Conservation (phyloP, 2,329 filamentous ascomycete species). For the Atkinsonella texensis region DNA sequence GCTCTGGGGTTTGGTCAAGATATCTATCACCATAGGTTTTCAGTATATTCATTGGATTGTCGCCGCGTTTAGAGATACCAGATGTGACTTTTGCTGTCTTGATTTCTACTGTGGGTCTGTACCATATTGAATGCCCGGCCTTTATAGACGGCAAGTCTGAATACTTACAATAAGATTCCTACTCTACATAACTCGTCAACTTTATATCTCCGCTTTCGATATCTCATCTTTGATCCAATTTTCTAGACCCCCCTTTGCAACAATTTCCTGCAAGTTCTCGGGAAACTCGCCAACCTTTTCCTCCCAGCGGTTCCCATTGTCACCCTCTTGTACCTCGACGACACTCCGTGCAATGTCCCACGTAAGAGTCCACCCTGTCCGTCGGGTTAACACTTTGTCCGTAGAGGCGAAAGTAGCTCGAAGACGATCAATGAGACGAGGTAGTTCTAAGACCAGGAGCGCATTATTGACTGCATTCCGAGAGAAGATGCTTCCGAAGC, state of each 20-base stretch:
- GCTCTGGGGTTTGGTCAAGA: too few relatives aligned
- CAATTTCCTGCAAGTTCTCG: conserved; percentile 14
- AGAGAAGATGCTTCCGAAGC: conserved; percentile 74
- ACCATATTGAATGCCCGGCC: too few relatives aligned
- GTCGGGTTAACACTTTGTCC: conserved; percentile 1
- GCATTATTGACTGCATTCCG: conserved; percentile 74
- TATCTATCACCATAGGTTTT: too few relatives aligned
- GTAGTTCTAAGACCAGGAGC: conserved; percentile 59
- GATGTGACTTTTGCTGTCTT: too few relatives aligned
- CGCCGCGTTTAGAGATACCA: too few relatives aligned
- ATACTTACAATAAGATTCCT: too few relatives aligned
- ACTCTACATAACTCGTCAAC: too few relatives aligned
- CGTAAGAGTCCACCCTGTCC: conserved; percentile 7
- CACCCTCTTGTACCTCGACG: background rate
- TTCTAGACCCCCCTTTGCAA: conserved; percentile 12
- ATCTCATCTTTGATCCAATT: conserved; percentile 12
- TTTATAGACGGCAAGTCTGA: too few relatives aligned
- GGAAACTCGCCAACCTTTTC: conserved; percentile 15
- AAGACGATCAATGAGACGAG: conserved; percentile 52
- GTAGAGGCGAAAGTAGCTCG: conserved; percentile 43
- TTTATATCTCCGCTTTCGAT: too few relatives aligned
- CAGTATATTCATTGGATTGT: too few relatives aligned
- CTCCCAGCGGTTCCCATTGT: conserved; percentile 11
- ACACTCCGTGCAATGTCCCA: conserved; percentile 12
- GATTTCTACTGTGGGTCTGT: too few relatives aligned